A percentile compares a stretch with the other conserved stretches of the same genome.
These are phyloP conservation scores for Kernera saxatilis DNA, from an alignment of 345 rosid species.

Conservation along the genomic window DNA sequence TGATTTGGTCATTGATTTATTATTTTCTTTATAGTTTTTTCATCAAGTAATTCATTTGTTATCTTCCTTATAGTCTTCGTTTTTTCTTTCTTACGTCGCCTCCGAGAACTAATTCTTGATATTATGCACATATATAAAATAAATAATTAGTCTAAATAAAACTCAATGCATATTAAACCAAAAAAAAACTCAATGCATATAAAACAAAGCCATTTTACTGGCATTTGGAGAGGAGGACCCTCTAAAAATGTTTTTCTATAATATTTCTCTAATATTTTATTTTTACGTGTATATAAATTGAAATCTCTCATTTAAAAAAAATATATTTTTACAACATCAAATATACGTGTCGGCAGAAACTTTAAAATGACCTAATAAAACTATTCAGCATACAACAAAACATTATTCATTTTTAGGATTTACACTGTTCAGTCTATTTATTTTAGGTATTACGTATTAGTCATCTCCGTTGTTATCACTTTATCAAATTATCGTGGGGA, in stretches of 20 bases:
- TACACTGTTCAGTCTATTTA: not conserved
- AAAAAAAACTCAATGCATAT: not conserved
- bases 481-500: not conserved
- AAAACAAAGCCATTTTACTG: not conserved
- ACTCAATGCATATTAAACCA: too few species aligned
- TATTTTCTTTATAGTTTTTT: not conserved
- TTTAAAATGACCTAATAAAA: not conserved
- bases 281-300: not conserved
- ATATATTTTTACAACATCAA: not conserved
- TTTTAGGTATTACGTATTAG: slow-evolving; percentile 15
- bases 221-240: not conserved
- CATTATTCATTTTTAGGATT: slow-evolving; percentile 1
- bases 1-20: not conserved
- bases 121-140: not conserved
- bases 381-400: not conserved
- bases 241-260: not conserved
- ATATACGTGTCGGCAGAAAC: not conserved
- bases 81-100: not conserved
- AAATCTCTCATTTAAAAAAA: not conserved
- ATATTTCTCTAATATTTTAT: not conserved
- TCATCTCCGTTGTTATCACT: not conserved
- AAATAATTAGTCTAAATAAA: not conserved
- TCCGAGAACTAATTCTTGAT: not conserved
- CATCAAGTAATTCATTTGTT: not conserved
- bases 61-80: not conserved